Evolutionary conservation across 2,329 filamentous ascomycete species (phyloP), one percentile per base, ranked within the genome.

Genomic region (Seiridium unicorne): DNA sequence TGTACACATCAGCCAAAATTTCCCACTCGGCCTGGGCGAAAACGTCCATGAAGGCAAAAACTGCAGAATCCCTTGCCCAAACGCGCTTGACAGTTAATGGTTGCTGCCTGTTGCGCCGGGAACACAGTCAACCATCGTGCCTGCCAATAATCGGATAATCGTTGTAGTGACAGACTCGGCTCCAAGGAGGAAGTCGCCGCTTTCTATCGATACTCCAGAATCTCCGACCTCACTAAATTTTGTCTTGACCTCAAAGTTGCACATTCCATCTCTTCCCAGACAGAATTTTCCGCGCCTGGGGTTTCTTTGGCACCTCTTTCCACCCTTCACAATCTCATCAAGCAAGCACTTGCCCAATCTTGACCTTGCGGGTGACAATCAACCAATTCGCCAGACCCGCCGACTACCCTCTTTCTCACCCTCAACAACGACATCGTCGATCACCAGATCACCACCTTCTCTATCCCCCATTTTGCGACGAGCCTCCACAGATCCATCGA

Each of bases 401-500:
- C 36, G 18, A 26, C 46, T 9, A 10, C 32, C 10, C 44, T 40
- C 40, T n/a, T 44, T 13, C 48, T 51, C 56, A n/a, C 42, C 18
- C n/a, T 48, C 47, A 47, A 60, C 55, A 36, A 35, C 36, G 18
- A 55, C 36, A 26, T 53, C 44, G 44, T 47, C 46, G n/a, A 44
- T 38, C 26, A 35, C 13, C 26, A 32, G 36, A 26, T 26, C 44
- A 11, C 51, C 42, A 31, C 5, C 32, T n/a, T 53, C 32, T 18
- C 49, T 61, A 60, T 59, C 60, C 49, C 18, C 59, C 61, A 63
- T 63, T 64, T 58, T 58, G 61, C 62, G 53, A 59, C 57, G 57
- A 42, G 65, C 67, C 61, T 66, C 64, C 63, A 60, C 44, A 65
- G 64, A 69, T 68, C 65, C 63, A 64, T 61, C 65, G 26, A 59